Base-by-base conservation (phyloP, 2,329 filamentous ascomycete species). In the Colletotrichum australisinense region DNA sequence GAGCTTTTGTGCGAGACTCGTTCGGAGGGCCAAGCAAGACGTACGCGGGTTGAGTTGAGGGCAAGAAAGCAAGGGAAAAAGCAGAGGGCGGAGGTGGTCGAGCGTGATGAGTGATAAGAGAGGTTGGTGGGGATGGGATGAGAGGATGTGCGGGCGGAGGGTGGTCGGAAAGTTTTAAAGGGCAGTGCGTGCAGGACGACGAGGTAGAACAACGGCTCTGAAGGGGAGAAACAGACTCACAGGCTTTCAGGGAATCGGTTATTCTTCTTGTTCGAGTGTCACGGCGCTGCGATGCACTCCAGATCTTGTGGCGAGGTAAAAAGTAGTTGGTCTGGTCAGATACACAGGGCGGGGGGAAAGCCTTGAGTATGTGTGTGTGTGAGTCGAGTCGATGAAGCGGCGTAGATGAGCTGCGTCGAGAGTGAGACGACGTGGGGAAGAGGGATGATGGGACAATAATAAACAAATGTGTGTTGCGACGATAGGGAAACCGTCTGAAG, bases 381-480 rank as follows among this genome's bases (percentile, higher is more conserved):
- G 32, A 32, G 32, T 32, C 32, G 63, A n/a, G 59, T 60, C 32
- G 30, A 49, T 53, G 64, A 59, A 16, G 35, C 16, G 28, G 35
- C 30, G 19, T 6, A 49, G 7, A 35, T 32, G 42, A 2, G 16
- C 26, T 52, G 56, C 62, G 63, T 59, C 19, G 58, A 30, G 49
- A 24, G 28, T 65, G 62, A 66, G 63, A 60, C 42, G 59, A 67
- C 14, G 14, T 63, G 28, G 26, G 55, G 30, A 62, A 52, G 62
- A 70, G 35, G 57, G 70, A 70, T 49, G 72, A 75, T 74, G 66
- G 69, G 67, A 73, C 69, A 75, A 71, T 70, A 75, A 73, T 75
- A 75, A 75, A 75, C 73, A 75, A 67, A 32, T 74, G 74, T 68
- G 60, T 67, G 73, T 72, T 74, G 74, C 64, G 69, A 68, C 55